These are phyloP conservation scores for Russula vinacea DNA, from an alignment of 768 basidiomycete species.

Conservation along the genomic window DNA sequence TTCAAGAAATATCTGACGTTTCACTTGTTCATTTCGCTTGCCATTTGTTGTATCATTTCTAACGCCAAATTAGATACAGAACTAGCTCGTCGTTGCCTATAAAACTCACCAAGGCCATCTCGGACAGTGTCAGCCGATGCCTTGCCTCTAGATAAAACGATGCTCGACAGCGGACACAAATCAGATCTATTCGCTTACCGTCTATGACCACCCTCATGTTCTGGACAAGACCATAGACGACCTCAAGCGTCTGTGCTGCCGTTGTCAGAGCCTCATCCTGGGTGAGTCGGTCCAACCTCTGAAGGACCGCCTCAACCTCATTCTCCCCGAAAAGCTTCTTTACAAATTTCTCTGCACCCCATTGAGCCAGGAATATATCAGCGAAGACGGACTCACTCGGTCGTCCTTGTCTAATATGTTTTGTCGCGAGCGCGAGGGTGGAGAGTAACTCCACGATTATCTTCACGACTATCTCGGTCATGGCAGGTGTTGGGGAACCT, in stretches of 20 bases:
- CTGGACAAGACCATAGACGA: neutral
- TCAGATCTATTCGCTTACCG: neutral
- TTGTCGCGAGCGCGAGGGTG: no score
- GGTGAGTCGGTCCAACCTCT: neutral
- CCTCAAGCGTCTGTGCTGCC: neutral
- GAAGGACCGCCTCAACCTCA: neutral
- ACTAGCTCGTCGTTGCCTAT: no score
- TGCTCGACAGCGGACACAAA: neutral
- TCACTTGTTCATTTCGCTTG: neutral
- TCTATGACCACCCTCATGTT: no score
- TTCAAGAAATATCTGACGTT: neutral
- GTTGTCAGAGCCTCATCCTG: neutral
- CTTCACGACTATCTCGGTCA: neutral
- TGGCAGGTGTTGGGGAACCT: neutral
- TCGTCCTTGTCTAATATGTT: no score
- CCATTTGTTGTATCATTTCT: neutral
- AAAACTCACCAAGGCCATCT: neutral
- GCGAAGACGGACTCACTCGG: neutral
- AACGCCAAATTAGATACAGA: neutral
- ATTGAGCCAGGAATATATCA: neutral
- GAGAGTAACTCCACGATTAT: neutral
- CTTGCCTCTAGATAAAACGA: neutral
- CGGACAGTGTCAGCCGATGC: neutral
- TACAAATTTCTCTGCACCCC: neutral
- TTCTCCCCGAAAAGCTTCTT: constrained; percentile 2